Evolutionary conservation across 2,329 filamentous ascomycete species (phyloP), one percentile per base, ranked within the genome.

Genomic region (Arthrobotrys sphaeroides): DNA sequence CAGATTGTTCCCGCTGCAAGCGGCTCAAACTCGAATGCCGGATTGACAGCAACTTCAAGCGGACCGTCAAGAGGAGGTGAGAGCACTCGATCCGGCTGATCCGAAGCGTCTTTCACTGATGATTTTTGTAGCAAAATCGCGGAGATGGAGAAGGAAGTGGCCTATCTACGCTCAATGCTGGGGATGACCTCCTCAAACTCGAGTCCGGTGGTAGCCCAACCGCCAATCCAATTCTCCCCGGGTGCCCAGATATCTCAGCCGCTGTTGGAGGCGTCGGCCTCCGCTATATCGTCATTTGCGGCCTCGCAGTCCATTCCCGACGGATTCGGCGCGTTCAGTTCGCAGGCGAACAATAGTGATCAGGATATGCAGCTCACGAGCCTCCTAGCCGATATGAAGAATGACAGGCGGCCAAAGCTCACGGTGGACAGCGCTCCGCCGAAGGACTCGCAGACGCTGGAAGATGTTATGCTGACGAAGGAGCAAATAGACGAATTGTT

Each of bases 31-130:
- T 94, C 76, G 88, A 90, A 77, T 95, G 92, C 85, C 92, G 92
- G 82, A 94, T 95, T 82, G 91, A 94, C 82, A 91, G 90, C 80
- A 93, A 93, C 82, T 94, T 94, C 84, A 94, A 93, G 86, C 89
- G 91, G 79, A 86, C 94, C 16, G 90, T 91, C 77, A 95, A 95
- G 84, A 88, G 91, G 49, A 77, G 72, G 72, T 75, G 28, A n/a
- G 68, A 51, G 13, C 28, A 28, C 28, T 28, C 53, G 18, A 59
- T 43, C 36, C 20, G 16, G 13, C 20, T 60, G 16, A 43, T 24
- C 43, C 42, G 40, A 31, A 36, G 24, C 13, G 18, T 55, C 24
- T 28, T 49, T 55, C 18, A 51, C 28, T 68, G 22, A 62, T 68
- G 18, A 60, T 31, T n/a, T 45, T 38, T 22, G 5, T 55, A 91